Conservation (phyloP, 306 rosid species). For the Arachis hypogaea region DNA sequence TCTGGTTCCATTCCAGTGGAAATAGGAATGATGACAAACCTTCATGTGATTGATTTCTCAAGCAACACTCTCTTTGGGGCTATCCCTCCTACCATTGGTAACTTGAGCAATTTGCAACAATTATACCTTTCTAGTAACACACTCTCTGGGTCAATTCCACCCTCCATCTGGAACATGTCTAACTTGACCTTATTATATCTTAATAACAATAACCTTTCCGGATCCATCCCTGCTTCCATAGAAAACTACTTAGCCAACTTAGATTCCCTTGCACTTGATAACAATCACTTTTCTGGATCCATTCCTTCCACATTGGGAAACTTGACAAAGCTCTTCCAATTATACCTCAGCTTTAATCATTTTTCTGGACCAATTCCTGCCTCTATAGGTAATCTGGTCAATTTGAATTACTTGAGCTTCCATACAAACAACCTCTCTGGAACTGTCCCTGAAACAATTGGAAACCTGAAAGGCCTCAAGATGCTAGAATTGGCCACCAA, state of each 20-base stretch:
- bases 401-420: not conserved
- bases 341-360: not conserved
- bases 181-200: not conserved
- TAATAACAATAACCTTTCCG: not conserved
- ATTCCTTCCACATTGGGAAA: constrained; percentile 14
- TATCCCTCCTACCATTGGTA: constrained; percentile 14
- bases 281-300: not conserved
- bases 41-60: not conserved
- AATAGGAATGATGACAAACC: not conserved
- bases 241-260: not conserved
- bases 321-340: not conserved
- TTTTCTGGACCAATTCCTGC: constrained; percentile 43
- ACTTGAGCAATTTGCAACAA: not conserved
- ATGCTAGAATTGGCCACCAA: not conserved
- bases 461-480: not conserved
- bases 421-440: not conserved
- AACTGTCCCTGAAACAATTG: not conserved
- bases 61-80: not conserved
- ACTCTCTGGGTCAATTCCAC: not conserved
- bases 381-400: not conserved
- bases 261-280: not conserved
- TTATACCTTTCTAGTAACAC: not conserved
- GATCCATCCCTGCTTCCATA: not conserved
- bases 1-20: not conserved
- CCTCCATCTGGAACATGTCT: not conserved